Conservation (phyloP, 2,329 filamentous ascomycete species). For the Neophaeococcomyces mojaviensis region DNA sequence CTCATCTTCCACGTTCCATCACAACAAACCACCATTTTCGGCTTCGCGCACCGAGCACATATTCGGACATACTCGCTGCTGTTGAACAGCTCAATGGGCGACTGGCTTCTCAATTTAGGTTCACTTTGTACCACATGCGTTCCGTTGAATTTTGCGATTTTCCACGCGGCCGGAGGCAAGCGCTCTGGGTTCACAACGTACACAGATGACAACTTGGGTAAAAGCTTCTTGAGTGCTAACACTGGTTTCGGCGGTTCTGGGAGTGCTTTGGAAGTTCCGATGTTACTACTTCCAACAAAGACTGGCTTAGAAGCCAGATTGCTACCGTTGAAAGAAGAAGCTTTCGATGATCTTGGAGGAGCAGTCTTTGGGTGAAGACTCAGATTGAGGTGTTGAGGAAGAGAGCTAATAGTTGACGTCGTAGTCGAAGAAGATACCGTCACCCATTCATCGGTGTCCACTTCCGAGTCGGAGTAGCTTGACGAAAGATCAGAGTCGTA, state of each 20-base stretch:
- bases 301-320: too few species aligned
- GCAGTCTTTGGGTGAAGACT: neutral
- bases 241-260: too few species aligned
- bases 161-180: too few species aligned
- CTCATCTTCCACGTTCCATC: neutral
- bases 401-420: neutral
- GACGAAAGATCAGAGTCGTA: conserved; percentile 4
- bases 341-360: neutral
- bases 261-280: too few species aligned
- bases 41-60: conserved; percentile 1
- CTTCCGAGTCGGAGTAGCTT: conserved; percentile 1
- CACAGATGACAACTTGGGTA: too few species aligned
- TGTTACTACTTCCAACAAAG: too few species aligned
- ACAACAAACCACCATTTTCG: neutral
- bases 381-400: conserved; percentile 1
- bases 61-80: neutral
- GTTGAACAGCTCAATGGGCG: too few species aligned
- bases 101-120: too few species aligned
- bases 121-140: too few species aligned
- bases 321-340: neutral
- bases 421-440: conserved; percentile 1
- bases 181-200: too few species aligned
- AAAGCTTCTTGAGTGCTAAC: too few species aligned
- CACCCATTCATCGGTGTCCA: conserved; percentile 3
- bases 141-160: too few species aligned